phyloP scores from a whole-genome alignment of 768 basidiomycete species.

The Hypholoma sublateritium region DNA sequence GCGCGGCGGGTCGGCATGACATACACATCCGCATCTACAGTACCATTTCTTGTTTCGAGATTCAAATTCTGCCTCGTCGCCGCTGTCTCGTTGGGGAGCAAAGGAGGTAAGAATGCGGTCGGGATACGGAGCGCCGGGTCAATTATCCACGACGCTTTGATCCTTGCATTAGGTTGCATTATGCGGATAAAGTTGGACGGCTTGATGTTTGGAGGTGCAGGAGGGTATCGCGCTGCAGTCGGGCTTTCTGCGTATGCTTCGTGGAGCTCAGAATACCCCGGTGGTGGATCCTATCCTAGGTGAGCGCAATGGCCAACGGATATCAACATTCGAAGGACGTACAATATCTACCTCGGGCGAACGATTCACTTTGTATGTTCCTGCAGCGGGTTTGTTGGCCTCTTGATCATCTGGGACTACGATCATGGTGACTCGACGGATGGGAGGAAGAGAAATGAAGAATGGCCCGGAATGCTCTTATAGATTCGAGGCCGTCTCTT shows the following conservation, averaged over 20 bases:
- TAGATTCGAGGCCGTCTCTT: too few relatives aligned
- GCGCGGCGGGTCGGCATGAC: slow-evolving; percentile 18
- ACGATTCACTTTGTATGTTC: too few relatives aligned
- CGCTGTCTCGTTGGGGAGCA: slow-evolving; percentile 34
- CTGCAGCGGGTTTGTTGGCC: too few relatives aligned
- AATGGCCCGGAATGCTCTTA: too few relatives aligned
- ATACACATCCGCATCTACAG: slow-evolving; percentile 40
- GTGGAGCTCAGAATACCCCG: not conserved
- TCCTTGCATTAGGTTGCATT: slow-evolving; percentile 23
- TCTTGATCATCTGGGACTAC: too few relatives aligned
- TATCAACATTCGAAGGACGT: too few relatives aligned
- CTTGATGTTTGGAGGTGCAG: slow-evolving; percentile 18
- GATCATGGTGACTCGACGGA: too few relatives aligned
- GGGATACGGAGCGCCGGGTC: slow-evolving; percentile 44
- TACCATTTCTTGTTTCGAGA: slow-evolving; percentile 31
- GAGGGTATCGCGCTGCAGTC: not conserved
- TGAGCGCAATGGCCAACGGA: too few relatives aligned
- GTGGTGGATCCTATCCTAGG: not conserved
- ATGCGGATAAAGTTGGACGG: slow-evolving; percentile 34
- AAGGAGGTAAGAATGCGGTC: slow-evolving; percentile 34
- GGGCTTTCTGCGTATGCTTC: not conserved
- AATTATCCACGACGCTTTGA: slow-evolving; percentile 40
- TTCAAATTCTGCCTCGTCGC: slow-evolving; percentile 37
- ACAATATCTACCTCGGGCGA: too few relatives aligned
- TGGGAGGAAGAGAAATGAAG: too few relatives aligned